Base-by-base conservation (phyloP, 2,329 filamentous ascomycete species). In the Aspergillus neotritici region DNA sequence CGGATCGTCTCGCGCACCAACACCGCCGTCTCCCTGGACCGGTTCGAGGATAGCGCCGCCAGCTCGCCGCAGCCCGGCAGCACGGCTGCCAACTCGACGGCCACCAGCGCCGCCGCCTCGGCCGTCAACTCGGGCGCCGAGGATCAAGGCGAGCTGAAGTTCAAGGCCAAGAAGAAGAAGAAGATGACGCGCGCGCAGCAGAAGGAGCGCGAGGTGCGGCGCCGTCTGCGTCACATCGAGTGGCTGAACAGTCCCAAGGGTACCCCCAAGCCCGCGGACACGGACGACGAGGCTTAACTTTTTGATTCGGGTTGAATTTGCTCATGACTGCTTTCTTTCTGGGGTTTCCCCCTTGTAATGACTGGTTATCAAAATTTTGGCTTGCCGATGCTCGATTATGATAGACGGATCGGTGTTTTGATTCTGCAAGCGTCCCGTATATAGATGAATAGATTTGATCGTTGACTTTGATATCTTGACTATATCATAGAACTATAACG, bases 101-200 rank as follows among this genome's bases (percentile, higher is more conserved):
- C 78, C 39, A 77, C 77, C 49, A 82, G 76, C 56, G 79, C 75
- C 34, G 77, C 76, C 40, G 74, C 71, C 37, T 81, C 82, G 37
- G 83, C 84, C 2, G 83, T 82, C 46, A 91, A 89, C 73, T 86
- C 80, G 40, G 90, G 88, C n/a, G 80, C 77, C 1, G 91, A 97
- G 69, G 90, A 93, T 56, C 82, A 81, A 47, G 76, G 72, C 60
- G 66, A 84, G 48, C 79, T 98, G 76, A 91, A 94, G 73, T 98
- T 98, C 82, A 82, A 78, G 69, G 68, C 69, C 30, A 93, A 90
- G 79, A 84, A 84, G 73, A 96, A 96, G 88, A 94, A 91, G 82
- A 98, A 98, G 87, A 80, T 93, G 80, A 98, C 93, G 44, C 87
- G 94, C 75, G 89, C 89, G 71, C 89, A 98, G 69, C 57, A 90